These are phyloP conservation scores for Drechslera avenae DNA, from an alignment of 2,329 filamentous ascomycete genomes.

Conservation along the genomic window DNA sequence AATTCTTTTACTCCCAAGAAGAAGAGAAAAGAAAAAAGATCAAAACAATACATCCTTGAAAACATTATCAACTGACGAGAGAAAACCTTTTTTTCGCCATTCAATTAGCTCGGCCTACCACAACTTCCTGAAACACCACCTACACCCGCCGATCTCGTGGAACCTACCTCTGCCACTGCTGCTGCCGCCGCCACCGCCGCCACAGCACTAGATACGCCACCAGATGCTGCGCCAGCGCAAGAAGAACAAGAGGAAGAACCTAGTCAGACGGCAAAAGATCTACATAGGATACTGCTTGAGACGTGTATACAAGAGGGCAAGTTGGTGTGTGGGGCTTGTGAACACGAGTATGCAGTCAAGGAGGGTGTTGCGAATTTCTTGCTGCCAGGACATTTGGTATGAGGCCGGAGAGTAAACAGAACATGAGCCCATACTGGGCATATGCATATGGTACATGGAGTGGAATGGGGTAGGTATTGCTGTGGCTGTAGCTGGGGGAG, in stretches of 20 bases:
- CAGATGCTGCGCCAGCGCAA: constrained; percentile 46
- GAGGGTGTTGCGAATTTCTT: constrained; percentile 98
- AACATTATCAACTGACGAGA: too few relatives aligned
- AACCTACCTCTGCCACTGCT: constrained; percentile 1
- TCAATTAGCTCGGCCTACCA: constrained; percentile 84
- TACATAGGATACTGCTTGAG: constrained; percentile 84
- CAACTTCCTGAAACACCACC: constrained; percentile 60
- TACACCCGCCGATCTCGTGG: constrained; percentile 42
- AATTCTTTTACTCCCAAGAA: neutral
- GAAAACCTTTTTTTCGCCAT: neutral
- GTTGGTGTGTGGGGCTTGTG: constrained; percentile 87
- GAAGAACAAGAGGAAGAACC: constrained; percentile 66
- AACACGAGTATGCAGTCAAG: constrained; percentile 91
- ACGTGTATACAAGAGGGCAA: constrained; percentile 89
- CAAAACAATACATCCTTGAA: too few relatives aligned
- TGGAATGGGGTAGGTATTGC: neutral
- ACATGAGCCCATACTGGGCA: too few relatives aligned
- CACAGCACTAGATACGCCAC: neutral
- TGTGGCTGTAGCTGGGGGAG: neutral
- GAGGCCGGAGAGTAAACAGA: constrained; percentile 21
- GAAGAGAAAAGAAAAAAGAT: neutral
- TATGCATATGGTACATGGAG: neutral
- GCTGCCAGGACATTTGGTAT: constrained; percentile 87
- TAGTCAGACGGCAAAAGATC: constrained; percentile 69
- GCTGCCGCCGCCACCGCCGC: too few relatives aligned